A percentile compares a stretch with the other conserved stretches of the same genome.
Conservation (phyloP, 805 yeast genomes). For the Pichia gijzeniarum region DNA sequence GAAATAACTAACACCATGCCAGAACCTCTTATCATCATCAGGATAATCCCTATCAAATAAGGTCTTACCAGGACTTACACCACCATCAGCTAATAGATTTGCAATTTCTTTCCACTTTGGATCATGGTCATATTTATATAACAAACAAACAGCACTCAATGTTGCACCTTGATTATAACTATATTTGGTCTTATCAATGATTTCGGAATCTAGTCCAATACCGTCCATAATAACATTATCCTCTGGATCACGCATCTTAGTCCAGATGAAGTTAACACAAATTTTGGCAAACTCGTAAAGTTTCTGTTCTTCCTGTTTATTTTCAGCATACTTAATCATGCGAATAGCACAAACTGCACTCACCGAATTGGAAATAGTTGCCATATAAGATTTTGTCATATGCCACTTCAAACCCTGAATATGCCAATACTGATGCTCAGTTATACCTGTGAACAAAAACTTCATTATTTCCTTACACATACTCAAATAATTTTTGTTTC, state of each 20-base stretch:
- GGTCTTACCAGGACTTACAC: constrained; percentile 47
- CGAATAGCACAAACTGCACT: constrained; percentile 64
- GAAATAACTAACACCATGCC: constrained; percentile 60
- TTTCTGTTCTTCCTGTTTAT: constrained; percentile 31
- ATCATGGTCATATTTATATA: constrained; percentile 46
- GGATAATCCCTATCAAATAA: constrained; percentile 59
- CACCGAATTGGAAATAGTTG: constrained; percentile 47
- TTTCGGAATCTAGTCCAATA: constrained; percentile 38
- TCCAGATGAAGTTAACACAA: constrained; percentile 53
- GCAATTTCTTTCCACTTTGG: constrained; percentile 44
- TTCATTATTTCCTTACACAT: constrained; percentile 51
- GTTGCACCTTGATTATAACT: constrained; percentile 67
- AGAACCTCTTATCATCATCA: constrained; percentile 46
- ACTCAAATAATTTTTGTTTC: constrained; percentile 45
- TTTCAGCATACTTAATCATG: constrained; percentile 47
- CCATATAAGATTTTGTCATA: constrained; percentile 48
- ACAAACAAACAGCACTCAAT: constrained; percentile 43
- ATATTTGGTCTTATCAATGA: constrained; percentile 49
- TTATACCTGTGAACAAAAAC: constrained; percentile 62
- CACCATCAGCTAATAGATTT: constrained; percentile 49
- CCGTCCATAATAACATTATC: constrained; percentile 61
- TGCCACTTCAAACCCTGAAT: constrained; percentile 70
- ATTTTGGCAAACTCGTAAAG: constrained; percentile 53
- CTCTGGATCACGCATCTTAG: constrained; percentile 42
- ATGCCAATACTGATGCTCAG: constrained; percentile 35